Percentiles rank a stretch among this genome's conserved stretches.
phyloP scores from a whole-genome alignment of 306 rosid genomes.

The Echinosophora koreensis region DNA sequence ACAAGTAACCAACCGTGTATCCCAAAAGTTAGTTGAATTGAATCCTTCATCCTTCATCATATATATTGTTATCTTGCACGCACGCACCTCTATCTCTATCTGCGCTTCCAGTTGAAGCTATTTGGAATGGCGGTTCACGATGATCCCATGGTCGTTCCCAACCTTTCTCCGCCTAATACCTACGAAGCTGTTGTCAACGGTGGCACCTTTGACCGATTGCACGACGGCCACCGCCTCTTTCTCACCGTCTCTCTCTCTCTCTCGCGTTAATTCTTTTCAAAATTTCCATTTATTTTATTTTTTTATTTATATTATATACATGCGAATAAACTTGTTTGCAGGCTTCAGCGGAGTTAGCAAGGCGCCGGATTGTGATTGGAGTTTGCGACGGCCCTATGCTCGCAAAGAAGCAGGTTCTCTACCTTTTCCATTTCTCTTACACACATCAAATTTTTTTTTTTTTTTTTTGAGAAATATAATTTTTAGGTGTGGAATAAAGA shows the following conservation, averaged over 20 bases:
- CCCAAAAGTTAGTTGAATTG: too few species aligned
- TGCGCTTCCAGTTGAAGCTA: constrained; percentile 8
- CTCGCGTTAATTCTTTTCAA: neutral
- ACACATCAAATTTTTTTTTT: neutral
- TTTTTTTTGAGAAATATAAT: neutral
- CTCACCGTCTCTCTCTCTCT: constrained; percentile 64
- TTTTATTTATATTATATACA: neutral
- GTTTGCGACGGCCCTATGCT: constrained; percentile 93
- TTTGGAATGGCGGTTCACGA: constrained; percentile 60
- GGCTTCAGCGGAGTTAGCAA: constrained; percentile 79
- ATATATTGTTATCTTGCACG: too few species aligned
- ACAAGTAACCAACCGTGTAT: too few species aligned
- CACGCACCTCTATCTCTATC: too few species aligned
- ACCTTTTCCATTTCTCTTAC: neutral
- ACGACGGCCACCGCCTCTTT: constrained; percentile 91
- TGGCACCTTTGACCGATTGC: constrained; percentile 93
- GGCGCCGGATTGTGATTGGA: constrained; percentile 77
- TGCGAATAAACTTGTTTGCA: constrained; percentile 41
- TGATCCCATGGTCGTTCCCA: constrained; percentile 55
- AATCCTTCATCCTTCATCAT: too few species aligned
- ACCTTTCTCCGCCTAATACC: constrained; percentile 76
- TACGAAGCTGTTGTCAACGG: constrained; percentile 85
- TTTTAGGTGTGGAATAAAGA: neutral
- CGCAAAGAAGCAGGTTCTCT: constrained; percentile 69
- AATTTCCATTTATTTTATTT: neutral